Conservation (phyloP, 331 rosid genomes). For the Telfairia occidentalis region DNA sequence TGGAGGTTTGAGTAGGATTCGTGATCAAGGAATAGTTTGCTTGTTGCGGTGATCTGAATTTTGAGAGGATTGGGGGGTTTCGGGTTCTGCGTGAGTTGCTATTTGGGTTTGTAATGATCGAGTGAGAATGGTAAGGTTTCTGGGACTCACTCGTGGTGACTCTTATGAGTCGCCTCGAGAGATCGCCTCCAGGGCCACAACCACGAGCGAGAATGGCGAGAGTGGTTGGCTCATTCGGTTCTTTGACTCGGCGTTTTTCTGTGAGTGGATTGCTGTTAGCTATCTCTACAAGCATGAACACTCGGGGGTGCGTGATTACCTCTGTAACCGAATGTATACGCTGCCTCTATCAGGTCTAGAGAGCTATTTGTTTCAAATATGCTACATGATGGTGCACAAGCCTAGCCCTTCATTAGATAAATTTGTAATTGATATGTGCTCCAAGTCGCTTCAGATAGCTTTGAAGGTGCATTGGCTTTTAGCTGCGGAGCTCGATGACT, state of each 20-base stretch:
- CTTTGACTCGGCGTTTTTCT: constrained; percentile 90
- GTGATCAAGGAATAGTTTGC: neutral
- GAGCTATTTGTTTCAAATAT: constrained; percentile 90
- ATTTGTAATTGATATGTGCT: constrained; percentile 77
- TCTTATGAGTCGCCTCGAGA: constrained; percentile 70
- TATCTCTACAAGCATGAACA: constrained; percentile 94
- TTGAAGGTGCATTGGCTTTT: constrained; percentile 91
- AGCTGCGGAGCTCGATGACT: constrained; percentile 83
- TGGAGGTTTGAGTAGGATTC: constrained; percentile 4
- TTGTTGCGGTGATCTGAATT: constrained; percentile 6
- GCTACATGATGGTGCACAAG: constrained; percentile 89
- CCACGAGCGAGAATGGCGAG: constrained; percentile 61
- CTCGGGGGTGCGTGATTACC: constrained; percentile 88
- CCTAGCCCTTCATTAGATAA: constrained; percentile 93
- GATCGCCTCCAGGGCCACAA: constrained; percentile 51
- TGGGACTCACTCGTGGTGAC: constrained; percentile 58
- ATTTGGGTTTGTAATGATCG: constrained; percentile 32
- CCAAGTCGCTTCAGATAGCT: constrained; percentile 82
- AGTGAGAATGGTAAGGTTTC: constrained; percentile 71
- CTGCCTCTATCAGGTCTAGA: constrained; percentile 80
- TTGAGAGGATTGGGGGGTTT: neutral
- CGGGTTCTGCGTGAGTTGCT: neutral
- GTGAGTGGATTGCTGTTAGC: constrained; percentile 99
- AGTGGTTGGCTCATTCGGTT: constrained; percentile 97
- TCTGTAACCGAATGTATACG: constrained; percentile 89